Conservation (phyloP, 352 stramenopile species). For the Blastocystis sp. region DNA sequence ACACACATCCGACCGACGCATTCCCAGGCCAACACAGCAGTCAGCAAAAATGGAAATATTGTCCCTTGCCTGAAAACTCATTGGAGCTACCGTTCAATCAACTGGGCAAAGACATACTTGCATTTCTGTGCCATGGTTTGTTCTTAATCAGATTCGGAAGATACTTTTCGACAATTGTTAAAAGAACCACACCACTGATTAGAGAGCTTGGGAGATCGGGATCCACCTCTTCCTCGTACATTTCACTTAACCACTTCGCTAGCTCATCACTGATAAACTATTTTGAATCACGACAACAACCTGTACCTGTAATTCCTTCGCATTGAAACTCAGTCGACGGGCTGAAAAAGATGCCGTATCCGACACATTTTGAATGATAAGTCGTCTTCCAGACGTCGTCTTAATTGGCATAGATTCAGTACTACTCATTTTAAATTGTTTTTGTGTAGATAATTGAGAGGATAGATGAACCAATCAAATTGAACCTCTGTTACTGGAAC, state of each 20-base stretch:
- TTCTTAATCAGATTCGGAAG: not conserved
- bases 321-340: conserved; percentile 39
- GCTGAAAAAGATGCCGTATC: conserved; percentile 42
- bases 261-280: conserved; percentile 47
- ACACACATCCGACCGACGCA: conserved; percentile 49
- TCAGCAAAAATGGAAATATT: conserved; percentile 45
- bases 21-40: conserved; percentile 4
- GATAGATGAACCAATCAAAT: conserved; percentile 39
- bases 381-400: conserved; percentile 30
- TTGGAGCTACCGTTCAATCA: not conserved
- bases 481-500: conserved; percentile 22
- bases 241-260: conserved; percentile 53
- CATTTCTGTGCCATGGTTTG: conserved; percentile 2
- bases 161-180: conserved; percentile 48
- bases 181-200: conserved; percentile 46
- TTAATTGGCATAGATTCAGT: conserved; percentile 35
- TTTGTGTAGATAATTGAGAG: not conserved
- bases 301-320: conserved; percentile 14
- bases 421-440: not conserved
- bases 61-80: conserved; percentile 24
- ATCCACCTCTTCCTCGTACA: conserved; percentile 50
- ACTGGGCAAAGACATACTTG: not conserved
- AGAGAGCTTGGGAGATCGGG: conserved; percentile 26
- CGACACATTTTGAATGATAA: conserved; percentile 45
- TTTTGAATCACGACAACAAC: not conserved